Percentiles rank a stretch among this genome's conserved stretches.
phyloP scores from a whole-genome alignment of 805 yeast species.

The Metschnikowia shivogae region DNA sequence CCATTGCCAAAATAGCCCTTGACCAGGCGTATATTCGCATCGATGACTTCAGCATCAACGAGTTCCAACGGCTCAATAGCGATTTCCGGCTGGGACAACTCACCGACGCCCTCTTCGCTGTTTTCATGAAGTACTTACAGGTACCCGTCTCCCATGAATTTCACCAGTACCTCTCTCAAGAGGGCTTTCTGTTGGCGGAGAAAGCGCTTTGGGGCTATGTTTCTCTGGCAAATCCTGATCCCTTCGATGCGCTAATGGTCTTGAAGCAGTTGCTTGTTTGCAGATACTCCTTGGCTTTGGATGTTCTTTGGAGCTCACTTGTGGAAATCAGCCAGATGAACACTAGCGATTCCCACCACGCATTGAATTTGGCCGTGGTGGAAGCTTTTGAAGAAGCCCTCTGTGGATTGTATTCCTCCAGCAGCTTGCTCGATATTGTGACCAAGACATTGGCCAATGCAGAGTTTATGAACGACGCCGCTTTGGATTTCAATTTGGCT shows the following conservation, averaged over 20 bases:
- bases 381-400: slow-evolving; percentile 31
- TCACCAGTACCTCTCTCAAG: slow-evolving; percentile 13
- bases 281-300: slow-evolving; percentile 18
- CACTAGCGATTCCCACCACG: slow-evolving; percentile 13
- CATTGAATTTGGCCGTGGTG: slow-evolving; percentile 23
- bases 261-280: slow-evolving; percentile 35
- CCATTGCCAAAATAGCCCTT: slow-evolving; percentile 23
- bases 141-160: slow-evolving; percentile 14
- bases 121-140: slow-evolving; percentile 19
- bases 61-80: slow-evolving; percentile 18
- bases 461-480: background rate
- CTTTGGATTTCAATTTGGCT: slow-evolving; percentile 22
- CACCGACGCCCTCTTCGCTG: slow-evolving; percentile 13
- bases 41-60: slow-evolving; percentile 12
- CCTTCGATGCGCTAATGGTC: slow-evolving; percentile 31
- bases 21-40: slow-evolving; percentile 8
- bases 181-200: slow-evolving; percentile 18
- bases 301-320: slow-evolving; percentile 24
- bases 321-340: slow-evolving; percentile 16
- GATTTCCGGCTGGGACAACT: slow-evolving; percentile 7
- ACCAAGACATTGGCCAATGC: slow-evolving; percentile 13
- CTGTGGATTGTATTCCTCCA: slow-evolving; percentile 24
- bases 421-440: slow-evolving; percentile 18
- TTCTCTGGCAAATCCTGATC: slow-evolving; percentile 7
- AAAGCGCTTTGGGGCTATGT: slow-evolving; percentile 21